A percentile compares a stretch with the other conserved stretches of the same genome.
These are phyloP conservation scores for Botryotinia calthae DNA, from an alignment of 2,329 filamentous ascomycete genomes.

Conservation along the genomic window DNA sequence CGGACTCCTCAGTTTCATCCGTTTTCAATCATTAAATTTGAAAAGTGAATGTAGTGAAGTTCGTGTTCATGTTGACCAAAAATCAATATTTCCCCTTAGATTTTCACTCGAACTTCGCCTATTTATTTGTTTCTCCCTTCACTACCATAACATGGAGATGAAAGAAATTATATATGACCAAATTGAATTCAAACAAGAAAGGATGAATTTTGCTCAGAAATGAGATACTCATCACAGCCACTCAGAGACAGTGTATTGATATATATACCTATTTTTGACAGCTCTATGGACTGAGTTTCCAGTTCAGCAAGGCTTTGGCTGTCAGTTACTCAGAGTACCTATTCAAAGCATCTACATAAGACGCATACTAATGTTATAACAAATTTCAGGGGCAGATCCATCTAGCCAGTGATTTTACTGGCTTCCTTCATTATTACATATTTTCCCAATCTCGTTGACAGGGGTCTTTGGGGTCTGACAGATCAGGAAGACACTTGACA, in stretches of 20 bases:
- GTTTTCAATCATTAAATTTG: not conserved
- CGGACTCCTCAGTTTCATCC: not conserved
- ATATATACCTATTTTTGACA: not conserved
- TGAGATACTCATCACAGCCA: not conserved
- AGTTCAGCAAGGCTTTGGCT: not conserved
- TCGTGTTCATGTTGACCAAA: not conserved
- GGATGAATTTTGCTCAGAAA: not conserved
- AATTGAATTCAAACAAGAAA: not conserved
- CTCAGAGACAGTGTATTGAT: not conserved
- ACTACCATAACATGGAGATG: not conserved
- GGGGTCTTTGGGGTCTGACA: too few relatives aligned
- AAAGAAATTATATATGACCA: not conserved
- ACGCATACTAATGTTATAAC: not conserved
- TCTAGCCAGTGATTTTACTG: not conserved
- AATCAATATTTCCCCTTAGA: not conserved
- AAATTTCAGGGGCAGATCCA: not conserved
- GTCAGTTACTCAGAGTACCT: not conserved
- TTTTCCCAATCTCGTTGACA: not conserved
- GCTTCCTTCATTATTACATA: fast-evolving
- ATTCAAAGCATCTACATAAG: too few relatives aligned
- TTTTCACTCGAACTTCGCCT: not conserved
- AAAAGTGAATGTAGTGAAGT: not conserved
- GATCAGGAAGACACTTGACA: too few relatives aligned
- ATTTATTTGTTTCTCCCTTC: not conserved
- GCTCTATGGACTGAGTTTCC: not conserved